A percentile compares a stretch with the other conserved stretches of the same genome.
Evolutionary conservation across 352 stramenopile genomes (phyloP).

Genomic region (Pythium pyrilobum): DNA sequence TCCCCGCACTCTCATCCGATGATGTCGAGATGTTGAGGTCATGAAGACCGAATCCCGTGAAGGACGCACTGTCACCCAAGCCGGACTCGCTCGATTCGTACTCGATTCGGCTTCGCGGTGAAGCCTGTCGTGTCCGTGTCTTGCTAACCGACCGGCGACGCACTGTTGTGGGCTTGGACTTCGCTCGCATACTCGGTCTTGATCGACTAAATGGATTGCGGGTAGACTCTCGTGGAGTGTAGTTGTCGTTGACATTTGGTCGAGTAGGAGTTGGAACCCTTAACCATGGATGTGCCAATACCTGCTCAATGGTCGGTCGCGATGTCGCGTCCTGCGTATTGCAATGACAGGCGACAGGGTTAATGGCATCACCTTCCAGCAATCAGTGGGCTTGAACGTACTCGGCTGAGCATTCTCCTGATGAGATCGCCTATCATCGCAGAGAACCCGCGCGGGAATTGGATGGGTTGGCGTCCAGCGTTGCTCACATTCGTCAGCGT

Average conservation of each 20-base stretch:
- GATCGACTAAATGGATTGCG: not conserved
- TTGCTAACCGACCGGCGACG: not conserved
- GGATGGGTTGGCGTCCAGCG: conserved; percentile 29
- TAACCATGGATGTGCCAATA: conserved; percentile 56
- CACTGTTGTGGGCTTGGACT: not conserved
- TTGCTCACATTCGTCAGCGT: conserved; percentile 70
- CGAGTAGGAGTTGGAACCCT: conserved; percentile 13
- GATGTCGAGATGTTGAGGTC: not conserved
- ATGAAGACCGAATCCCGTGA: conserved; percentile 1
- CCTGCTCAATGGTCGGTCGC: conserved; percentile 43
- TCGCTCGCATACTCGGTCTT: not conserved
- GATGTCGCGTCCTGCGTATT: conserved; percentile 28
- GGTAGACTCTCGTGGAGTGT: not conserved
- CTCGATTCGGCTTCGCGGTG: not conserved
- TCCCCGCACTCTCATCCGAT: not conserved
- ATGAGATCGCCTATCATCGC: conserved; percentile 53
- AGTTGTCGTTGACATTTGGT: not conserved
- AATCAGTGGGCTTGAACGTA: too few species aligned
- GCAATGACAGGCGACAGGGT: not conserved
- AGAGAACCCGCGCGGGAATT: conserved; percentile 52
- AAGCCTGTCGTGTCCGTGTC: not conserved
- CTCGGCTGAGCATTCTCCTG: conserved; percentile 46
- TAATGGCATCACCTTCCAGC: not conserved
- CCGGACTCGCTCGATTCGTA: conserved; percentile 10
- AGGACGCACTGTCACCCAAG: not conserved